Percentiles rank a stretch among this genome's conserved stretches.
These are phyloP conservation scores for Botrytis cinerea DNA, from an alignment of 2,329 filamentous ascomycete genomes.

Conservation along the genomic window DNA sequence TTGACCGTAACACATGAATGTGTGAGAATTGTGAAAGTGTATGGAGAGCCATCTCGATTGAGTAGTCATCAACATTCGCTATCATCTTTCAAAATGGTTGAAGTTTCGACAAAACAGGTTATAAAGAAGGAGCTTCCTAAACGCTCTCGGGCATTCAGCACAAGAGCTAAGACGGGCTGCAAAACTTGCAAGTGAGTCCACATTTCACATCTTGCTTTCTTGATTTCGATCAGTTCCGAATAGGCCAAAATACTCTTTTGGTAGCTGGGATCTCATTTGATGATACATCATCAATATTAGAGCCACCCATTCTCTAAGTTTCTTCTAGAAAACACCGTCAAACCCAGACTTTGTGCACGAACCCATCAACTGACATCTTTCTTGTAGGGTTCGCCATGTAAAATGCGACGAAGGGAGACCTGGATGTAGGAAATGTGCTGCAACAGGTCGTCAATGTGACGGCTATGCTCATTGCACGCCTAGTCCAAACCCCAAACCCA, in stretches of 20 bases:
- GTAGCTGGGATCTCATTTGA: neutral
- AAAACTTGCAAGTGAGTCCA: conserved; percentile 28
- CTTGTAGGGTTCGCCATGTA: conserved; percentile 24
- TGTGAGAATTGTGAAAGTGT: neutral
- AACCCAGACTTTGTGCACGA: neutral
- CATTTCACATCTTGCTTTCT: neutral
- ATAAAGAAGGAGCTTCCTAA: conserved; percentile 15
- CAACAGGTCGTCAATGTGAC: conserved; percentile 24
- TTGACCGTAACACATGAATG: neutral
- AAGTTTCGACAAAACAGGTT: neutral
- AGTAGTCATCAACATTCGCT: neutral
- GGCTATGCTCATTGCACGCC: conserved; percentile 22
- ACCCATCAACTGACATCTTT: neutral
- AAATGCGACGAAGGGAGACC: conserved; percentile 28
- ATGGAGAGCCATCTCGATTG: neutral
- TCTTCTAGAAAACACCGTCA: neutral
- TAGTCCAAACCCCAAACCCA: neutral
- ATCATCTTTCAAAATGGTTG: conserved; percentile 1
- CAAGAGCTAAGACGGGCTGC: conserved; percentile 26
- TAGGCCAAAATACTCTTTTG: too few relatives aligned
- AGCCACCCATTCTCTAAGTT: neutral
- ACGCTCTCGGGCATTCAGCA: conserved; percentile 23
- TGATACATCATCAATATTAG: neutral
- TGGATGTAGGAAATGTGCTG: conserved; percentile 23
- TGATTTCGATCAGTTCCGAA: neutral